These are phyloP conservation scores for Hypoxylon sp. DNA, from an alignment of 2,329 filamentous ascomycete genomes.

Conservation along the genomic window DNA sequence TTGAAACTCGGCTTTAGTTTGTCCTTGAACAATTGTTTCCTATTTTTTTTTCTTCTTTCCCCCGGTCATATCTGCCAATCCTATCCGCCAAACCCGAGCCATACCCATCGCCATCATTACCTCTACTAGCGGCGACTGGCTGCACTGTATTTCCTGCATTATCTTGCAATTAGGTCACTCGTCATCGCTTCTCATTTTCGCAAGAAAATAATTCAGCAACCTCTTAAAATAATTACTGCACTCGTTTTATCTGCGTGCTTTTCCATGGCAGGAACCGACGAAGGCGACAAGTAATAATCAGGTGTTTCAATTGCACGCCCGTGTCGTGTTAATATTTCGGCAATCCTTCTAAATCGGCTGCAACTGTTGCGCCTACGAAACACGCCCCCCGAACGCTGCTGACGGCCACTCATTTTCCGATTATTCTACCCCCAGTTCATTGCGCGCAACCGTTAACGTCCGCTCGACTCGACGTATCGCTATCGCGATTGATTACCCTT, in stretches of 20 bases:
- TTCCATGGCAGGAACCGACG: conserved; percentile 37
- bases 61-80: conserved; percentile 31
- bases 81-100: conserved; percentile 32
- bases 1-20: conserved; percentile 28
- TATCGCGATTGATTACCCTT: conserved; percentile 37
- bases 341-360: conserved; percentile 31
- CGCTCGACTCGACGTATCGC: conserved; percentile 27
- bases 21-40: conserved; percentile 23
- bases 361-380: conserved; percentile 29
- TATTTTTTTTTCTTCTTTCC: conserved; percentile 11
- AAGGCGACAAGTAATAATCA: conserved; percentile 37
- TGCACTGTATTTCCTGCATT: conserved; percentile 18
- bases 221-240: conserved; percentile 19
- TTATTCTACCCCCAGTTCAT: conserved; percentile 30
- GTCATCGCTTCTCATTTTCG: conserved; percentile 26
- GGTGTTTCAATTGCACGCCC: conserved; percentile 30
- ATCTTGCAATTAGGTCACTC: conserved; percentile 15
- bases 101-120: conserved; percentile 42
- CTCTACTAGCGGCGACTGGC: conserved; percentile 27
- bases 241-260: conserved; percentile 40
- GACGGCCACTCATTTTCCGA: conserved; percentile 38
- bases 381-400: conserved; percentile 25
- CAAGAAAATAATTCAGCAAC: conserved; percentile 22
- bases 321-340: conserved; percentile 30
- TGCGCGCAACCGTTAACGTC: conserved; percentile 32